A percentile compares a stretch with the other conserved stretches of the same genome.
These are phyloP conservation scores for Akanthomyces uredinophilus DNA, from an alignment of 2,329 filamentous ascomycete genomes.

Conservation along the genomic window DNA sequence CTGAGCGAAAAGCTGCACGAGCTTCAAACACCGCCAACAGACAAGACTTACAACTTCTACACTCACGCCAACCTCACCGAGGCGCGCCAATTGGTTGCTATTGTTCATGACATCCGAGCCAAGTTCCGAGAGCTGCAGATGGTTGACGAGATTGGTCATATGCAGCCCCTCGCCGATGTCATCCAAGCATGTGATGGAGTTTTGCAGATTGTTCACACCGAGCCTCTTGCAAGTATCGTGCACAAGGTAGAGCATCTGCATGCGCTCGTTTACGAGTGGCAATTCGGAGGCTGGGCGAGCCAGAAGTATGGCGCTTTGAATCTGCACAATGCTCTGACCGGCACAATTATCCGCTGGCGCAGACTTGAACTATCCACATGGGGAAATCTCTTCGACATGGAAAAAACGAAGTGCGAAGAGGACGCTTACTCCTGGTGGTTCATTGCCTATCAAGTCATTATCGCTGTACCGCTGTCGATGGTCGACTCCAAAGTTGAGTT, in stretches of 20 bases:
- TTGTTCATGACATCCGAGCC: slow-evolving; percentile 63
- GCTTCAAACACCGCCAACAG: slow-evolving; percentile 31
- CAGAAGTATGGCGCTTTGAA: slow-evolving; percentile 64
- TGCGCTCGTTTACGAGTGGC: slow-evolving; percentile 85
- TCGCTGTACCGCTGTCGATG: slow-evolving; percentile 68
- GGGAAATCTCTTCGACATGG: slow-evolving; percentile 81
- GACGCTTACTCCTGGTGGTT: slow-evolving; percentile 94
- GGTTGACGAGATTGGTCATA: slow-evolving; percentile 63
- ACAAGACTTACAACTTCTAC: slow-evolving; percentile 77
- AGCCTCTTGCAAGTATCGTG: slow-evolving; percentile 81
- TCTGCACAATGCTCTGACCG: slow-evolving; percentile 73
- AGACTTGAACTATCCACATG: slow-evolving; percentile 88
- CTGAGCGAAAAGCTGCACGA: slow-evolving; percentile 55
- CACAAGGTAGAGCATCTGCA: slow-evolving; percentile 86
- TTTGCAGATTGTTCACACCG: slow-evolving; percentile 68
- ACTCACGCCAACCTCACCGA: slow-evolving; percentile 72
- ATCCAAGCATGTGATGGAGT: slow-evolving; percentile 68
- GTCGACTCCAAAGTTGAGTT: slow-evolving; percentile 55
- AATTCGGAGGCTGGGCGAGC: slow-evolving; percentile 79
- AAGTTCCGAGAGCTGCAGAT: slow-evolving; percentile 68
- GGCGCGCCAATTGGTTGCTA: slow-evolving; percentile 63
- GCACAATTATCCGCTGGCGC: slow-evolving; percentile 81
- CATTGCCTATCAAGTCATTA: slow-evolving; percentile 83
- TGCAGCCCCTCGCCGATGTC: slow-evolving; percentile 74
- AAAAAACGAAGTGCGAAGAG: slow-evolving; percentile 67